Evolutionary conservation across 352 stramenopile species (phyloP).

Genomic region (Pseudoperonospora humuli): DNA sequence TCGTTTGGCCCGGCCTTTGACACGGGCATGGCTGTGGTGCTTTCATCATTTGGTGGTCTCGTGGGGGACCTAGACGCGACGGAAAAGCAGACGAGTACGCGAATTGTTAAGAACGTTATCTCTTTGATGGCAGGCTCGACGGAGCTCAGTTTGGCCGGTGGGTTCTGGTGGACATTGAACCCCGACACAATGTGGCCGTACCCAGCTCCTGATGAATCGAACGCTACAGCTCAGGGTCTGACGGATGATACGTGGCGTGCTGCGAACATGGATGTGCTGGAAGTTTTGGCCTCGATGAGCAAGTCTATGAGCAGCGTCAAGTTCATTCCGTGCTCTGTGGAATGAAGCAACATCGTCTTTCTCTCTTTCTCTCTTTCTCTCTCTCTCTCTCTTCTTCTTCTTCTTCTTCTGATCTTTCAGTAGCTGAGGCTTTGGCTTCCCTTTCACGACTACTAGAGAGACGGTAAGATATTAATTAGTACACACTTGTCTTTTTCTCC

Average conservation of each 20-base stretch:
- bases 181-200: constrained; percentile 72
- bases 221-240: constrained; percentile 44
- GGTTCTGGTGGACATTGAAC: constrained; percentile 81
- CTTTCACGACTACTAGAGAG: constrained; percentile 23
- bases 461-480: constrained; percentile 27
- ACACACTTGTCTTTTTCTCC: constrained; percentile 16
- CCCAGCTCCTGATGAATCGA: constrained; percentile 53
- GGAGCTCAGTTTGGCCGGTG: constrained; percentile 47
- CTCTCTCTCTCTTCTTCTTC: too few relatives aligned
- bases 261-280: constrained; percentile 62
- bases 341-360: too few relatives aligned
- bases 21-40: constrained; percentile 52
- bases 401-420: constrained; percentile 22
- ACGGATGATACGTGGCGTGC: constrained; percentile 67
- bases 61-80: constrained; percentile 49
- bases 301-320: constrained; percentile 49
- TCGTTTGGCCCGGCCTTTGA: constrained; percentile 64
- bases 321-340: constrained; percentile 53
- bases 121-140: constrained; percentile 46
- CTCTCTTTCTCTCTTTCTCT: too few relatives aligned
- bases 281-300: constrained; percentile 56
- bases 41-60: constrained; percentile 81
- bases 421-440: constrained; percentile 1
- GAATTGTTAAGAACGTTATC: constrained; percentile 57
- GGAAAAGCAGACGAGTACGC: constrained; percentile 56